Evolutionary conservation across 352 stramenopile genomes (phyloP), one percentile per base, ranked within the genome.

Genomic region (Thalassiosira sp.): DNA sequence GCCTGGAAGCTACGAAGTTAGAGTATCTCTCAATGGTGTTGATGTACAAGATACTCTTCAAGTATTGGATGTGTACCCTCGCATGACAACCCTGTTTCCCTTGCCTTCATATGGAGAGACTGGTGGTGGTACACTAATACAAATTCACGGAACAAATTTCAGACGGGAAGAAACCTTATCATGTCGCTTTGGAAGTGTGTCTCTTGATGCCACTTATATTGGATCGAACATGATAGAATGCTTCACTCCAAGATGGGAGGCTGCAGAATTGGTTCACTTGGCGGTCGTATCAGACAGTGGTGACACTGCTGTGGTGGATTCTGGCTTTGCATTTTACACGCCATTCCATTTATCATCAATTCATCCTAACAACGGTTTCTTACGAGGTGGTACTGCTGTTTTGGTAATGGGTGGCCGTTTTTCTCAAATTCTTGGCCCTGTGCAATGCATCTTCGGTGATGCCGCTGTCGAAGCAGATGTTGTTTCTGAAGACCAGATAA

Each of bases 11-110:
- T 82, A 87, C 25, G 58, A 75, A 45, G 40, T 90, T 22, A 62
- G 54, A 69, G 54, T 89, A 20, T 77, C 79, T 28, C 31, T 80
- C 16, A 90, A 90, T 71, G 81, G 76, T 43, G 57, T 79, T 24
- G 78, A 85, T 74, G 43, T 46, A 24, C 37, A 72, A 0, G 40
- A 79, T 13, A 76, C 70, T 33, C n/a, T 22, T 54, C 62, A 68
- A 18, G 25, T 2, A 11, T 85, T 76, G 35, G 24, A 62, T 48
- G 46, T 67, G n/a, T 62, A 76, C 52, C 70, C 61, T 22, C 25
- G 56, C 27, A 81, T 81, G 59, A 79, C 70, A 35, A 49, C 64
- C 13, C 8, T 64, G n/a, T 71, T 67, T 33, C 22, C 61, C 13
- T 15, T 46, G 16, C 76, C 76, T 22, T 62, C 58, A 18, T 85